A percentile compares a stretch with the other conserved stretches of the same genome.
phyloP scores from a whole-genome alignment of 2,329 filamentous ascomycete genomes.

The Clonostachys solani region DNA sequence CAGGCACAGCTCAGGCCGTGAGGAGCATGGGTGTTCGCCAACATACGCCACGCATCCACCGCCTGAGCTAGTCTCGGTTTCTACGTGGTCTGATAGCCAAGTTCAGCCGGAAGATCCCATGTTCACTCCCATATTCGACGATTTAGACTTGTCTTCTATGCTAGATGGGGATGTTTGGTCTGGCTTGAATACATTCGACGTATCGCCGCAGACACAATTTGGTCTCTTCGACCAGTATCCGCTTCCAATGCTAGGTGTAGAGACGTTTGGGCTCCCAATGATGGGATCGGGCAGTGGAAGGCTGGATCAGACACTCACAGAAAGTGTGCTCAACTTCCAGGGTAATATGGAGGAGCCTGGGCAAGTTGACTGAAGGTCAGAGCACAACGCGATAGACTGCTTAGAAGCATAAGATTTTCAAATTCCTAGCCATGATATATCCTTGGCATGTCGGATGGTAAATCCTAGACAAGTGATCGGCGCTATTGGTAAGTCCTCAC shows the following conservation, averaged over 20 bases:
- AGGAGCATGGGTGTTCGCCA: background rate
- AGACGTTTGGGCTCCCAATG: slow-evolving; percentile 2
- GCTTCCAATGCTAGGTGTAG: background rate
- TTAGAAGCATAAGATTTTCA: no score
- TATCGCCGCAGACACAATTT: slow-evolving; percentile 4
- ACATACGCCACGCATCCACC: background rate
- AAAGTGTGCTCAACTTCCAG: slow-evolving; percentile 9
- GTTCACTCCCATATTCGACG: background rate
- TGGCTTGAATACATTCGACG: slow-evolving; percentile 1
- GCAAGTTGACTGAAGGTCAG: background rate
- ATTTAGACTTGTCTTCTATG: slow-evolving; percentile 3
- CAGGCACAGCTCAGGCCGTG: background rate
- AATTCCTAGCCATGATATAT: no score
- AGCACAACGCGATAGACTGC: no score
- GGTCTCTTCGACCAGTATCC: slow-evolving; percentile 2
- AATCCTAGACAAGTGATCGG: no score
- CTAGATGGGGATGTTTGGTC: slow-evolving; percentile 2
- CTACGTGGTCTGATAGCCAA: background rate
- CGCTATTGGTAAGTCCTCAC: no score
- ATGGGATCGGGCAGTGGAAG: background rate
- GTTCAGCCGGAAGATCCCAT: no score
- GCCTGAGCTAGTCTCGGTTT: background rate
- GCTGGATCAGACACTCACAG: slow-evolving; percentile 4
- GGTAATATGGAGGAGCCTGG: slow-evolving; percentile 4
- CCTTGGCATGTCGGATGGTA: no score